Evolutionary conservation across 148 eudicot species (phyloP), one percentile per base, ranked within the genome.

Genomic region (Mesembryanthemum crystallinum): DNA sequence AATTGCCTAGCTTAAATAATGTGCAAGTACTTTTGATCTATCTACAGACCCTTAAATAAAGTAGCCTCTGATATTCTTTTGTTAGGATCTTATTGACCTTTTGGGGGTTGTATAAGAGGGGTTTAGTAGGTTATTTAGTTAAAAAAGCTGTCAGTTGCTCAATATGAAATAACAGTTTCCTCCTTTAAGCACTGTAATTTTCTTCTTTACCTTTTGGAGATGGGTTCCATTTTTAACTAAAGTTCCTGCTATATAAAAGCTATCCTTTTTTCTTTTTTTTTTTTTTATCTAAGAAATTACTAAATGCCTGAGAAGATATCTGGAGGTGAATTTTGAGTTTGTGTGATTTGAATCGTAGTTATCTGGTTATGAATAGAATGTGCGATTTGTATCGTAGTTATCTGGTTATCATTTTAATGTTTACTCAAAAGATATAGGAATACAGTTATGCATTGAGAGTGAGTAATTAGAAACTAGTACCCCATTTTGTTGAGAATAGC

Each of bases 141-240:
- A 35, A 51, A n/a, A 54, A 67, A 52, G 64, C 7, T 64, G 76
- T 71, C 64, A 55, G 71, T 43, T 67, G 61, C 37, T 42, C 32
- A 55, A 62, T 61, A 14, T 77, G 67, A 35, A 64, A 1, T 71
- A 33, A 30, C 24, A 67, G 23, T 29, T 20, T 23, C 60, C n/a
- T 42, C 21, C 23, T 45, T 25, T 39, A 68, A 13, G 27, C 69
- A 32, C 30, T 64, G 28, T 24, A 64, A 8, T 8, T 3, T 39
- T 10, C 25, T n/a, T 21, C 58, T 15, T n/a, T 20, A 30, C 42
- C 45, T 14, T 20, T 64, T 20, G n/a, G 1, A 13, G 7, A 18
- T 55, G 42, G 33, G 17, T 39, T 32, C 35, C 43, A 27, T 29
- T 43, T 45, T 45, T 43, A 24, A 1, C 4, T 23, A 5, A 69